A percentile compares a stretch with the other conserved stretches of the same genome.
Evolutionary conservation across 2,329 filamentous ascomycete species (phyloP).

Genomic region (Alternaria conjuncta): DNA sequence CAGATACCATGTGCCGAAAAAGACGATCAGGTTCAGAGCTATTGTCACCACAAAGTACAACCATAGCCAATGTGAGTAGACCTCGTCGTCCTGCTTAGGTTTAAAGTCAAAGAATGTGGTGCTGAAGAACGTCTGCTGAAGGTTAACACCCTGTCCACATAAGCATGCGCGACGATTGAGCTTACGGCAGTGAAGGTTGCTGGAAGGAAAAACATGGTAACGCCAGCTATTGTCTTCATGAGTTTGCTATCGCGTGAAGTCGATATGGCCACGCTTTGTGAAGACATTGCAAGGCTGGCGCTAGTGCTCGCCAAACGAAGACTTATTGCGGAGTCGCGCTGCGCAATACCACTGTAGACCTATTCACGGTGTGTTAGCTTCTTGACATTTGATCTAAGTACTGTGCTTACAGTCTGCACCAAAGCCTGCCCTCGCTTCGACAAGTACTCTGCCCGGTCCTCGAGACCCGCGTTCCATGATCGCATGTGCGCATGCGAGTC

Average conservation of each 20-base stretch:
- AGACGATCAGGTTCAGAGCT: constrained; percentile 9
- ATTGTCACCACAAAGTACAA: constrained; percentile 27
- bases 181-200: constrained; percentile 32
- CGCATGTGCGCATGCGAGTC: constrained; percentile 14
- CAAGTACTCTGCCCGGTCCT: constrained; percentile 25
- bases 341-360: constrained; percentile 28
- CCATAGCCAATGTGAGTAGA: constrained; percentile 29
- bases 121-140: constrained; percentile 25
- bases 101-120: constrained; percentile 29
- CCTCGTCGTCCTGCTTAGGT: neutral
- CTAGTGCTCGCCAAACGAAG: neutral
- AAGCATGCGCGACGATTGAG: no score
- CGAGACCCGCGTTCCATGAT: constrained; percentile 13
- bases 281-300: constrained; percentile 20
- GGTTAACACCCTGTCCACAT: no score
- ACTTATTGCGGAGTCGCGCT: constrained; percentile 24
- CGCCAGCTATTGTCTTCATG: constrained; percentile 30
- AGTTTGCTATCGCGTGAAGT: constrained; percentile 25
- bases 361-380: no score
- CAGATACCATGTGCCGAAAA: constrained; percentile 14
- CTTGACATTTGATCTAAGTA: no score
- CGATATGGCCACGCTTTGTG: constrained; percentile 16
- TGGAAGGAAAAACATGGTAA: constrained; percentile 35
- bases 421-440: constrained; percentile 20
- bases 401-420: constrained; percentile 20